Evolutionary conservation across 306 rosid genomes (phyloP).

Genomic region (Acacia acuminata): DNA sequence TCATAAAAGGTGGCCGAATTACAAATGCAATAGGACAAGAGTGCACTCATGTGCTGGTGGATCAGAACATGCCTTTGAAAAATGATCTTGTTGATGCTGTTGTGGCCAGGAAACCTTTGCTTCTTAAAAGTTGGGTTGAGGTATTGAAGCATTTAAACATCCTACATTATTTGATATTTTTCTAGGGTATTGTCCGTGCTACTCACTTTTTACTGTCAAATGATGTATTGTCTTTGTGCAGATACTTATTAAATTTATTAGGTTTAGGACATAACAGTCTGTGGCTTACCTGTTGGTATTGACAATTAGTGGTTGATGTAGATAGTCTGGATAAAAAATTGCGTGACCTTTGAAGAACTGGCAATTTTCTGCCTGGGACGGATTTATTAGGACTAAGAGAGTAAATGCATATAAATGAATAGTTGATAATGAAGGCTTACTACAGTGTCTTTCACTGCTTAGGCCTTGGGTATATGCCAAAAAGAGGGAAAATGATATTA

Average conservation of each 20-base stretch:
- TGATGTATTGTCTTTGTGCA: constrained; percentile 3
- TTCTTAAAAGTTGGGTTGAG: constrained; percentile 80
- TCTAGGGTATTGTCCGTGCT: constrained; percentile 8
- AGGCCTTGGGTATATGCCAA: neutral
- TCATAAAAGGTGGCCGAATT: constrained; percentile 65
- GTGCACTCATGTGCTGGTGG: constrained; percentile 92
- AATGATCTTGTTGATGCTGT: constrained; percentile 71
- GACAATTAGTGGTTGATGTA: constrained; percentile 19
- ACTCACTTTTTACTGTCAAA: constrained; percentile 4
- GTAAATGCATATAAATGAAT: neutral
- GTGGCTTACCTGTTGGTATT: constrained; percentile 19
- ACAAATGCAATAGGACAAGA: constrained; percentile 50
- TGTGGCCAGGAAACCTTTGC: constrained; percentile 62
- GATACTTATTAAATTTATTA: neutral
- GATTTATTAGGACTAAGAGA: neutral
- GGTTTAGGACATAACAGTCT: constrained; percentile 18
- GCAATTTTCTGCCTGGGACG: constrained; percentile 8
- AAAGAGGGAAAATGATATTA: constrained; percentile 2
- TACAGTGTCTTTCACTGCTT: neutral
- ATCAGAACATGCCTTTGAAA: constrained; percentile 62
- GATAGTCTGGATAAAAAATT: neutral
- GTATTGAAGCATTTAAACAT: constrained; percentile 46
- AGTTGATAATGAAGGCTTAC: neutral
- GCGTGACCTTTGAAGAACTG: neutral
- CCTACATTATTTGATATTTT: constrained; percentile 31